A percentile compares a stretch with the other conserved stretches of the same genome.
phyloP scores from a whole-genome alignment of 2,329 filamentous ascomycete species.

The Trichothecium roseum region DNA sequence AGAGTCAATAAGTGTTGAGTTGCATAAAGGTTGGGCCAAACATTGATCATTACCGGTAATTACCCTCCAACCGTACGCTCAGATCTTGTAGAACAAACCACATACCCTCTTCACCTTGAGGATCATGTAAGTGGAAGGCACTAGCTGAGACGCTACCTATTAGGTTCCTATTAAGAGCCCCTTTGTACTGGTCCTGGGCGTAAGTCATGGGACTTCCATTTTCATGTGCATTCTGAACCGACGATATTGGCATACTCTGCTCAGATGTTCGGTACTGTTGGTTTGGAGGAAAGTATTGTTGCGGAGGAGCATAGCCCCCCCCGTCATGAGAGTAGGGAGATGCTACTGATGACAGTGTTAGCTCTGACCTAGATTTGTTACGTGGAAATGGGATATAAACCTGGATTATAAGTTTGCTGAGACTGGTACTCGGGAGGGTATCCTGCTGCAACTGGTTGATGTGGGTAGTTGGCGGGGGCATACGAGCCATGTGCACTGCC shows the following conservation, averaged over 20 bases:
- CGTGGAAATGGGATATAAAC: slow-evolving; percentile 10
- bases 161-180: slow-evolving; percentile 65
- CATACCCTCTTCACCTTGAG: slow-evolving; percentile 71
- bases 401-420: slow-evolving; percentile 19
- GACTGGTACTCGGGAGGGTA: slow-evolving; percentile 23
- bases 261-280: slow-evolving; percentile 18
- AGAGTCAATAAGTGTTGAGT: neutral
- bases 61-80: slow-evolving; percentile 85
- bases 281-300: slow-evolving; percentile 25
- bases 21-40: too few species aligned
- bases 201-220: slow-evolving; percentile 1
- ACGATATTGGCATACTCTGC: slow-evolving; percentile 11
- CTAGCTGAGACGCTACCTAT: slow-evolving; percentile 88
- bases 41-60: slow-evolving; percentile 82
- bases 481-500: slow-evolving; percentile 5
- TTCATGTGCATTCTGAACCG: slow-evolving; percentile 11
- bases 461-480: slow-evolving; percentile 12
- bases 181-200: slow-evolving; percentile 14
- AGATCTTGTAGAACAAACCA: slow-evolving; percentile 97
- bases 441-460: slow-evolving; percentile 17
- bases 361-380: slow-evolving; percentile 1
- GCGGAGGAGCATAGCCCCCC: slow-evolving; percentile 21
- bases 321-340: slow-evolving; percentile 19
- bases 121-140: slow-evolving; percentile 73
- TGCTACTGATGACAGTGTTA: slow-evolving; percentile 7